A percentile compares a stretch with the other conserved stretches of the same genome.
Evolutionary conservation across 495 filamentous ascomycete species (phyloP).

Genomic region (Penicillium fimorum): DNA sequence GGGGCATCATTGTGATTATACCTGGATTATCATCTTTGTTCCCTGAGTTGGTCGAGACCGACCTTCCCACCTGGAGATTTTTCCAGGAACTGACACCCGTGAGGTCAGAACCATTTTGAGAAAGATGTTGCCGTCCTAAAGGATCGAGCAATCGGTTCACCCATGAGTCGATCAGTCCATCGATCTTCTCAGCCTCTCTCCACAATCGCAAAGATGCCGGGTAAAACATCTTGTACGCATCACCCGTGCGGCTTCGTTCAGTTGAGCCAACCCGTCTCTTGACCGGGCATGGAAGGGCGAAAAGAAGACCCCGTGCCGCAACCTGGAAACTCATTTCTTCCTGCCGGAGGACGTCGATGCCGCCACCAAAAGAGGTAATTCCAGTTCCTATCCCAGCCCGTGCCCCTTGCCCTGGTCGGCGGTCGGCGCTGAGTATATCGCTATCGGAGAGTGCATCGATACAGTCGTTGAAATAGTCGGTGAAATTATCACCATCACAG

Average conservation of each 20-base stretch:
- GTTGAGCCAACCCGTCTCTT: conserved; percentile 53
- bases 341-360: conserved; percentile 74
- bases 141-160: conserved; percentile 41
- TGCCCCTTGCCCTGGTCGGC: conserved; percentile 26
- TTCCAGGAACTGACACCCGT: conserved; percentile 39
- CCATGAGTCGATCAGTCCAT: conserved; percentile 67
- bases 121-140: conserved; percentile 13
- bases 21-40: conserved; percentile 39
- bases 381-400: conserved; percentile 36
- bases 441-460: conserved; percentile 83
- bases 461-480: conserved; percentile 69
- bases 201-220: conserved; percentile 76
- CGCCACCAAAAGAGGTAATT: conserved; percentile 44
- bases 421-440: conserved; percentile 66
- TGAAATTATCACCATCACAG: conserved; percentile 61
- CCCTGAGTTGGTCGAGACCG: conserved; percentile 12
- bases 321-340: conserved; percentile 91
- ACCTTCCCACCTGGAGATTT: conserved; percentile 22
- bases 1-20: conserved; percentile 58
- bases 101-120: conserved; percentile 26
- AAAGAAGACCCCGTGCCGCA: conserved; percentile 77
- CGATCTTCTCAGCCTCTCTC: conserved; percentile 74
- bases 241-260: conserved; percentile 34
- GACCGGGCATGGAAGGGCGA: conserved; percentile 81
- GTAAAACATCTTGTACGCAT: conserved; percentile 83